phyloP scores from a whole-genome alignment of 1,139 yeast species.

The Taphrina communis region DNA sequence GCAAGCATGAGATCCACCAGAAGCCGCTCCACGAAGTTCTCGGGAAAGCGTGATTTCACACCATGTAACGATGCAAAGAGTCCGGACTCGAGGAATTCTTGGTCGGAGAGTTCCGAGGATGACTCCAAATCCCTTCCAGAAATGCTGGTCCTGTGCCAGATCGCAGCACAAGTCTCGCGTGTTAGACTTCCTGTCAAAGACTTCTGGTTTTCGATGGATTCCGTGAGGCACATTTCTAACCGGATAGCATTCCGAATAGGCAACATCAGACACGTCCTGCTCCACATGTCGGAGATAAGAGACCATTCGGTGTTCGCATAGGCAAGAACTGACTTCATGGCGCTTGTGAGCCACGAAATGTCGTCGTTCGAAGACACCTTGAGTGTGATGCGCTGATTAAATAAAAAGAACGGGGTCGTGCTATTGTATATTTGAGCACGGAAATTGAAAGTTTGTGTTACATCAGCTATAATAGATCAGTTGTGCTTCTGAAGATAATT shows the following conservation, averaged over 20 bases:
- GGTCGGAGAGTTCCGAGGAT: conserved; percentile 46
- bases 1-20: conserved; percentile 60
- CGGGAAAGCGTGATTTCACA: conserved; percentile 46
- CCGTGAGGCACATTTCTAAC: background rate
- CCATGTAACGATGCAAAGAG: conserved; percentile 4
- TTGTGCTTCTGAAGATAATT: background rate
- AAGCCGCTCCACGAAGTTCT: conserved; percentile 54
- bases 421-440: conserved; percentile 18
- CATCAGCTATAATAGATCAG: background rate
- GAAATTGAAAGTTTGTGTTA: background rate
- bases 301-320: conserved; percentile 4
- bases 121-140: conserved; percentile 42
- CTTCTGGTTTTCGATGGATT: conserved; percentile 9
- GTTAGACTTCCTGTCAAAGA: conserved; percentile 7
- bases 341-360: conserved; percentile 26
- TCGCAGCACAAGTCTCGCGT: conserved; percentile 46
- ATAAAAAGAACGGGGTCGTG: conserved; percentile 1
- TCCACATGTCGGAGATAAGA: conserved; percentile 5
- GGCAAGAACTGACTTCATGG: conserved; percentile 22
- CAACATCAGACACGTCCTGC: conserved; percentile 6
- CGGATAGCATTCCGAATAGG: background rate
- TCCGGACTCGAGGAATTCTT: conserved; percentile 2
- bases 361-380: conserved; percentile 53
- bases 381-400: conserved; percentile 56
- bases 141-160: conserved; percentile 3